Percentiles rank a stretch among this genome's conserved stretches.
Conservation (phyloP, 768 basidiomycete species). For the Trametes coccinea region DNA sequence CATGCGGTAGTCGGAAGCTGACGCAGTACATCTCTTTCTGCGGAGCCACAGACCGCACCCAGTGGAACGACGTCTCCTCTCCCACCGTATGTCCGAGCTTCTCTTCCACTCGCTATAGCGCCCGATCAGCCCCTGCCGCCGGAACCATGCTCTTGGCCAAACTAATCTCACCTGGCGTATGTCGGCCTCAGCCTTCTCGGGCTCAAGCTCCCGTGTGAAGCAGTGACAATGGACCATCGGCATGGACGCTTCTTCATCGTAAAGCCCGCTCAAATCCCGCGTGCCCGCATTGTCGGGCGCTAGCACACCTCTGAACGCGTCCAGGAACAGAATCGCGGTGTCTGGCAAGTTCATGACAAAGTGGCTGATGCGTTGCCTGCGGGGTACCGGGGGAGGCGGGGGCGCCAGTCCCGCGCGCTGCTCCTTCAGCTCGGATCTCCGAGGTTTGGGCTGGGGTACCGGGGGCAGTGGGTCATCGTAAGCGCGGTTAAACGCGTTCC, state of each 20-base stretch:
- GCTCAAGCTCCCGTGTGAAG: conserved; percentile 85
- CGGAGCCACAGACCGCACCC: conserved; percentile 92
- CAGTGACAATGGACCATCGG: conserved; percentile 96
- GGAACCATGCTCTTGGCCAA: conserved; percentile 8
- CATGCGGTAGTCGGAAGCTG: conserved; percentile 71
- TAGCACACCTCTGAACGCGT: conserved; percentile 81
- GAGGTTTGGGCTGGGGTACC: conserved; percentile 15
- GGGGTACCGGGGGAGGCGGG: conserved; percentile 25
- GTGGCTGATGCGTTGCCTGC: conserved; percentile 67
- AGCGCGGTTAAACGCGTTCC: conserved; percentile 48
- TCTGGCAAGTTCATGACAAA: conserved; percentile 99
- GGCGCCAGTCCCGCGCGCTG: conserved; percentile 28
- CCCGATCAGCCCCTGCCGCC: conserved; percentile 15
- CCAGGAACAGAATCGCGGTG: conserved; percentile 85
- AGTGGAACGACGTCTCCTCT: conserved; percentile 56
- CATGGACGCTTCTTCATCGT: conserved; percentile 45
- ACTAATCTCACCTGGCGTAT: conserved; percentile 63
- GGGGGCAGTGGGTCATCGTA: conserved; percentile 63
- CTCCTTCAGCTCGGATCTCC: conserved; percentile 46
- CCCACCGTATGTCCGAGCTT: conserved; percentile 57
- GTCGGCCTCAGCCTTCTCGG: conserved; percentile 66
- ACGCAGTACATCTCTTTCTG: conserved; percentile 99
- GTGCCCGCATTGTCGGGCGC: conserved; percentile 40
- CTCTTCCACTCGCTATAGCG: conserved; percentile 66
- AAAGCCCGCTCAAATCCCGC: conserved; percentile 49